Percentiles rank a stretch among this genome's conserved stretches.
Evolutionary conservation across 2,329 filamentous ascomycete genomes (phyloP).

Genomic region (Pseudopyrenochaeta lycopersici): DNA sequence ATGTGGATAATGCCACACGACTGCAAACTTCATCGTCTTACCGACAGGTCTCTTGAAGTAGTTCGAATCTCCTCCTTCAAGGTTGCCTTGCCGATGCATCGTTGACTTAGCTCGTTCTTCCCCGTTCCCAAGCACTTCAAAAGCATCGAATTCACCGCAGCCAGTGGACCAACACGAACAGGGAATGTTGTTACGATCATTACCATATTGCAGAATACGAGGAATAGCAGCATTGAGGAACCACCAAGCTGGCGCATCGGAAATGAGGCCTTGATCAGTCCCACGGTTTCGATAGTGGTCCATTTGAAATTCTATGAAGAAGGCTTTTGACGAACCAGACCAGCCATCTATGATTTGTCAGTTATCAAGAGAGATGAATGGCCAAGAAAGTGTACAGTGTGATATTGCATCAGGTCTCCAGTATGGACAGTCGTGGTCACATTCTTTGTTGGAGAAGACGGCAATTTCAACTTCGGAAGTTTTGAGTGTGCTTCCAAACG

Average conservation of each 20-base stretch:
- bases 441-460: conserved; percentile 51
- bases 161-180: conserved; percentile 77
- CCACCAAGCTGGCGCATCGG: conserved; percentile 79
- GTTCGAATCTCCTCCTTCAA: conserved; percentile 72
- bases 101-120: conserved; percentile 75
- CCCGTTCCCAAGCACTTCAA: conserved; percentile 73
- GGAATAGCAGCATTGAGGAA: conserved; percentile 77
- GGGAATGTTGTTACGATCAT: conserved; percentile 48
- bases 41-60: conserved; percentile 74
- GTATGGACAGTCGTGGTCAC: conserved; percentile 59
- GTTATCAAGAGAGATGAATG: background rate
- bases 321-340: conserved; percentile 73
- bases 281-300: conserved; percentile 48
- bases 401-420: conserved; percentile 59
- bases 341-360: conserved; percentile 68
- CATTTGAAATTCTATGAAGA: conserved; percentile 79
- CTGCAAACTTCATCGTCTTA: conserved; percentile 68
- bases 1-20: conserved; percentile 42
- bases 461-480: conserved; percentile 47
- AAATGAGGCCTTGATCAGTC: conserved; percentile 53
- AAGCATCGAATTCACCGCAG: conserved; percentile 80
- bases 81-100: conserved; percentile 66
- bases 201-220: conserved; percentile 73
- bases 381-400: conserved; percentile 54
- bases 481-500: conserved; percentile 57